phyloP scores from a whole-genome alignment of 805 yeast species.

The Jamesozyma rosinii region DNA sequence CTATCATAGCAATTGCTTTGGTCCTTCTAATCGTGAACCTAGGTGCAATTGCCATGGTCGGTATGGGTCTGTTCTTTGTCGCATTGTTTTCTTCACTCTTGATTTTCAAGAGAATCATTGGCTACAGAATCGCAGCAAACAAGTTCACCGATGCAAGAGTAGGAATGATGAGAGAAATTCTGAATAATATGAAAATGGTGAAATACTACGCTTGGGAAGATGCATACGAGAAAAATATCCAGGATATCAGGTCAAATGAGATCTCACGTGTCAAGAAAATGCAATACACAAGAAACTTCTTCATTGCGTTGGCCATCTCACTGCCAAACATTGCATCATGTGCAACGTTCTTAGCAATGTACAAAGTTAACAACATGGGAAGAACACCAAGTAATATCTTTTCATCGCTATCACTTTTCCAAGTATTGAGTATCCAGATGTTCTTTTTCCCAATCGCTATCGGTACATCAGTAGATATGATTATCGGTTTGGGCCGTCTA shows the following conservation, averaged over 20 bases:
- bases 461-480: slow-evolving; percentile 59
- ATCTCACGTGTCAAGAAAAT: slow-evolving; percentile 50
- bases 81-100: slow-evolving; percentile 35
- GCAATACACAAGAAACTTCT: slow-evolving; percentile 54
- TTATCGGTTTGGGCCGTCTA: slow-evolving; percentile 50
- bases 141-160: slow-evolving; percentile 70
- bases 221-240: slow-evolving; percentile 54
- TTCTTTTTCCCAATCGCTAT: slow-evolving; percentile 64
- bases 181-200: slow-evolving; percentile 70
- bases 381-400: slow-evolving; percentile 55
- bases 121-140: slow-evolving; percentile 48
- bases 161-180: slow-evolving; percentile 63
- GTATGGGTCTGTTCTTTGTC: slow-evolving; percentile 47
- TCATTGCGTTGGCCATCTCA: slow-evolving; percentile 57
- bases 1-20: slow-evolving; percentile 52
- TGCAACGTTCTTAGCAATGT: slow-evolving; percentile 43
- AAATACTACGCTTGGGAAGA: slow-evolving; percentile 89
- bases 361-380: slow-evolving; percentile 34
- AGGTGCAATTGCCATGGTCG: slow-evolving; percentile 67
- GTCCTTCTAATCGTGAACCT: slow-evolving; percentile 56
- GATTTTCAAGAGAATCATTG: slow-evolving; percentile 44
- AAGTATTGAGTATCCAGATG: slow-evolving; percentile 50
- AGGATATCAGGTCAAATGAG: slow-evolving; percentile 51
- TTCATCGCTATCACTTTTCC: slow-evolving; percentile 61
- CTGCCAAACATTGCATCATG: slow-evolving; percentile 66